Evolutionary conservation across 768 basidiomycete species (phyloP).

Genomic region (Amanita exitialis): DNA sequence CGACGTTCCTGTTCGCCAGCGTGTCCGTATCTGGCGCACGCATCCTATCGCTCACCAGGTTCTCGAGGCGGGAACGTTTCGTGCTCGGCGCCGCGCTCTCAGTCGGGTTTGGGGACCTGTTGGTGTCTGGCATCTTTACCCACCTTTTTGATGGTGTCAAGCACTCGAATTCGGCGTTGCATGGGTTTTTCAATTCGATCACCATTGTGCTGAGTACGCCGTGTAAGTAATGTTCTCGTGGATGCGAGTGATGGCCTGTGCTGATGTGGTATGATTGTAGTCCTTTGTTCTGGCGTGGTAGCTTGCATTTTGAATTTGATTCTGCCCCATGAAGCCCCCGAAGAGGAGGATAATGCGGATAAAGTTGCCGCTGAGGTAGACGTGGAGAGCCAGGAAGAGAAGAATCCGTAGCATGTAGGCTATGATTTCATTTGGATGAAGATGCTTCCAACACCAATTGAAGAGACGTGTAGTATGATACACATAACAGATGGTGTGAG

Average conservation of each 20-base stretch:
- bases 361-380: background rate
- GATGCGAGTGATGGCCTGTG: constrained; percentile 6
- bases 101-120: constrained; percentile 63
- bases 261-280: constrained; percentile 18
- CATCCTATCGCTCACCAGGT: constrained; percentile 50
- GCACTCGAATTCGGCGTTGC: constrained; percentile 40
- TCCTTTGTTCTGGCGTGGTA: constrained; percentile 36
- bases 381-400: constrained; percentile 2
- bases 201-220: constrained; percentile 76
- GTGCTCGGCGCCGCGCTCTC: constrained; percentile 60
- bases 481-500: too few relatives aligned
- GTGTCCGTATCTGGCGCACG: constrained; percentile 64
- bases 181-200: constrained; percentile 67
- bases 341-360: background rate
- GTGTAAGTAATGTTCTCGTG: constrained; percentile 36
- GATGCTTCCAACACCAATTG: too few relatives aligned
- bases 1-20: constrained; percentile 77
- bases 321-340: background rate
- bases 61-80: constrained; percentile 58
- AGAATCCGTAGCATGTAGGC: background rate
- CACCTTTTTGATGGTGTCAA: constrained; percentile 59
- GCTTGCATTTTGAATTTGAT: constrained; percentile 2
- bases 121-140: constrained; percentile 55
- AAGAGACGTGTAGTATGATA: too few relatives aligned
- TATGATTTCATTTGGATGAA: too few relatives aligned